Conservation (phyloP, 169 alveolate species). For the Hammondia hammondi region DNA sequence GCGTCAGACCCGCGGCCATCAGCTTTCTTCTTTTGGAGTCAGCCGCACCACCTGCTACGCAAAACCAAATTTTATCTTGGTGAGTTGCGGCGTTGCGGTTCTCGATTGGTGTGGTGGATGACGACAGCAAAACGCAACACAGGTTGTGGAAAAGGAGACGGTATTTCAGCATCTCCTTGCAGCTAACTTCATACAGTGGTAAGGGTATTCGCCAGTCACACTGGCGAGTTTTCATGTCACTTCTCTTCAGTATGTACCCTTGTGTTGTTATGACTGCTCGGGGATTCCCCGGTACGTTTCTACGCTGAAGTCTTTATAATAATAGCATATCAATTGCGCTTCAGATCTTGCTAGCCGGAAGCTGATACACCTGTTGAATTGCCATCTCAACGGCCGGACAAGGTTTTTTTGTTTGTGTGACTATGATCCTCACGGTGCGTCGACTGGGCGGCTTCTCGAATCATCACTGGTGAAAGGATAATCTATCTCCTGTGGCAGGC, state of each 20-base stretch:
- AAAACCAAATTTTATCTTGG: not conserved
- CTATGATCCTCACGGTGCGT: slow-evolving; percentile 37
- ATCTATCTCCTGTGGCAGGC: not conserved
- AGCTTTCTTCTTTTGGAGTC: not conserved
- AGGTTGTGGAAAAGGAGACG: slow-evolving; percentile 28
- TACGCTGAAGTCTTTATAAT: not conserved
- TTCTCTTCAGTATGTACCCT: not conserved
- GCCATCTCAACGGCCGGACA: not conserved
- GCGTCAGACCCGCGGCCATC: slow-evolving; percentile 41
- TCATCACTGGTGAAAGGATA: not conserved
- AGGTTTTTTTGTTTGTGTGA: slow-evolving; percentile 7
- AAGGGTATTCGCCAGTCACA: not conserved
- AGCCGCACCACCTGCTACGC: not conserved
- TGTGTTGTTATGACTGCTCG: not conserved
- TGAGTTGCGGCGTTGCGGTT: not conserved
- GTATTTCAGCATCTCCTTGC: not conserved
- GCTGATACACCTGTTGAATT: not conserved
- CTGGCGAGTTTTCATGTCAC: not conserved
- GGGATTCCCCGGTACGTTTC: not conserved
- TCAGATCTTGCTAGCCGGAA: slow-evolving; percentile 19
- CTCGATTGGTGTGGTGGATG: not conserved
- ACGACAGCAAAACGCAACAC: not conserved
- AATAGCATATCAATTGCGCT: no score
- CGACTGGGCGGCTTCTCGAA: not conserved
- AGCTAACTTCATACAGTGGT: not conserved